Percentiles rank a stretch among this genome's conserved stretches.
phyloP scores from a whole-genome alignment of 192 early-diverging fungal genomes.

The Gonapodya prolifera region DNA sequence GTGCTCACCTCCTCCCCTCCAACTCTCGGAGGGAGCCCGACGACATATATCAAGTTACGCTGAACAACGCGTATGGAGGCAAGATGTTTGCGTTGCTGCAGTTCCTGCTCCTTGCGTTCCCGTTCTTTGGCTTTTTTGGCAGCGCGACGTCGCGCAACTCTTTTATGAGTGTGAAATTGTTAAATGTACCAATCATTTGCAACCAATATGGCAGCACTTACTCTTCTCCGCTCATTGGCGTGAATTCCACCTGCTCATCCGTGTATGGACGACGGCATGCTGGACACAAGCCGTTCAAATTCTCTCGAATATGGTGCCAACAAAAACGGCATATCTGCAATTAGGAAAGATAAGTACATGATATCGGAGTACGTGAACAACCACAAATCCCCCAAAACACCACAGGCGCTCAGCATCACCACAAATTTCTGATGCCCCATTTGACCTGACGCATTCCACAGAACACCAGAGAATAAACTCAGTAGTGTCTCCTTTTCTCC shows the following conservation, averaged over 20 bases:
- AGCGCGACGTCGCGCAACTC: slow-evolving; percentile 53
- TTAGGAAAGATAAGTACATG: too few species aligned
- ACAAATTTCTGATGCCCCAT: too few species aligned
- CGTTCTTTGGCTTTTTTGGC: slow-evolving; percentile 83
- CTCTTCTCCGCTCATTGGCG: slow-evolving; percentile 12
- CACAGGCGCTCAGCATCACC: too few species aligned
- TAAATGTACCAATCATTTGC: background rate
- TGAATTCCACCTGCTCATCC: slow-evolving; percentile 80
- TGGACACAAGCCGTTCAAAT: slow-evolving; percentile 85
- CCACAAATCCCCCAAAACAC: too few species aligned
- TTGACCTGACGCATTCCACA: too few species aligned
- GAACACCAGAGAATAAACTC: too few species aligned
- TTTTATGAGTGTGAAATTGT: slow-evolving; percentile 2
- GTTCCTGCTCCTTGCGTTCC: slow-evolving; percentile 74
- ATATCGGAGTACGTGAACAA: too few species aligned
- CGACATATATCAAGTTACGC: slow-evolving; percentile 95
- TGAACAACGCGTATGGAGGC: slow-evolving; percentile 90
- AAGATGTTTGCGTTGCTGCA: slow-evolving; percentile 65
- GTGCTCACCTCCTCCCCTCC: slow-evolving; percentile 72
- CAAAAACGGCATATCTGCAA: slow-evolving; percentile 99
- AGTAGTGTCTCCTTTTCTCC: too few species aligned
- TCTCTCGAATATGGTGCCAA: slow-evolving; percentile 94
- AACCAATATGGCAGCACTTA: background rate
- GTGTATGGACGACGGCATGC: slow-evolving; percentile 85
- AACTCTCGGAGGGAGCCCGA: slow-evolving; percentile 74